These are phyloP conservation scores for Micractinium conductrix DNA, from an alignment of 139 green algal genomes.

Conservation along the genomic window DNA sequence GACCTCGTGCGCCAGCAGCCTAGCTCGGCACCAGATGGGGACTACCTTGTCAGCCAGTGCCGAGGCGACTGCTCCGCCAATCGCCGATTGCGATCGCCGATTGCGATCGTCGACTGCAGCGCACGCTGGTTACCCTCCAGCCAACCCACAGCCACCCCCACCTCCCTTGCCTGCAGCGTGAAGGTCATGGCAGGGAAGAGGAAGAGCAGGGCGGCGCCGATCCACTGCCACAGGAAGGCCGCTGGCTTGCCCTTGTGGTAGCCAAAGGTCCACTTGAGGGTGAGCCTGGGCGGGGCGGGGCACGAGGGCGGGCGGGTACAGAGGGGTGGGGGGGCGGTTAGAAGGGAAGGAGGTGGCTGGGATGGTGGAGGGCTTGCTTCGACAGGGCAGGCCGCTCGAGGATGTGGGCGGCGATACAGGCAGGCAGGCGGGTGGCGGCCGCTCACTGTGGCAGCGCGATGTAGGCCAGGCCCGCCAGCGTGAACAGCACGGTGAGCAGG, in stretches of 20 bases:
- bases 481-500: constrained; percentile 44
- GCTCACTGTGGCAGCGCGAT: constrained; percentile 35
- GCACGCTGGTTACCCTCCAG: too few species aligned
- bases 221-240: constrained; percentile 52
- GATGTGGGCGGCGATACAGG: too few species aligned
- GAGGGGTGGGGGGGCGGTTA: background rate
- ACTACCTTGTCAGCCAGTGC: too few species aligned
- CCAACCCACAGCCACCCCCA: too few species aligned
- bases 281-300: background rate
- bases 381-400: too few species aligned
- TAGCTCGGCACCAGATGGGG: too few species aligned
- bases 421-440: too few species aligned
- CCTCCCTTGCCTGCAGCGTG: constrained; percentile 15
- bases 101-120: too few species aligned
- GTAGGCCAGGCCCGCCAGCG: constrained; percentile 38
- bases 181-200: constrained; percentile 48
- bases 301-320: background rate
- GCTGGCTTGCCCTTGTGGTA: constrained; percentile 37
- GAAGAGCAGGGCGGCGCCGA: constrained; percentile 42
- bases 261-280: constrained; percentile 1
- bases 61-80: too few species aligned
- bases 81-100: too few species aligned
- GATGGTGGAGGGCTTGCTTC: too few species aligned
- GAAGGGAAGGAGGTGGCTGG: background rate
- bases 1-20: too few species aligned